Evolutionary conservation across 75 land plant species (phyloP), one percentile per base, ranked within the genome.

Genomic region (Selaginella tamariscina): DNA sequence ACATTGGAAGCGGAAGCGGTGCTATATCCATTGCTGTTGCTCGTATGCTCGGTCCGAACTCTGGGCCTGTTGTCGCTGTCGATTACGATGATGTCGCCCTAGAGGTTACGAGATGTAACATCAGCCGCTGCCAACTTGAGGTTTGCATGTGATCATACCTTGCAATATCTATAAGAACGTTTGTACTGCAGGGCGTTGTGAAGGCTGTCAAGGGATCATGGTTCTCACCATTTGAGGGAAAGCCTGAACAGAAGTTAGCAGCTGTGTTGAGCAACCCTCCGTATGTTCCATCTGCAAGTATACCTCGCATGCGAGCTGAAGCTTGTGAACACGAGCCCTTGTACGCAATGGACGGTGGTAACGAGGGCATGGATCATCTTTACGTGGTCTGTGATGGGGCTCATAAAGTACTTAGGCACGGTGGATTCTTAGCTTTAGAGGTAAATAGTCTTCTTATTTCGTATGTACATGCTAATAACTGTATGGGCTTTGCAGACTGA

Each of bases 391-490:
- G 54, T 49, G 54, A 49, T 49, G 54, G 54, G 18, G 11, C 54
- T 49, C 18, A 11, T 49, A 49, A 11, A 49, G 11, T 11, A 11
- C 54, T 49, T 49, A 11, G 20, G 54, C 18, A 11, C 20, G 54
- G 54, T 49, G 54, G 54, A 49, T 49, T 49, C 54, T 49, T 49
- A 20, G 54, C 54, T 49, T 49, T 49, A 20, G 54, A 49, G 54
- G 54, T 49, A 49, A 49, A n/a, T n/a, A n/a, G n/a, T 49, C 20
- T 49, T 49, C 11, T 11, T 20, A 49, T 49, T 11, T 11, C 54
- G 20, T 11, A 49, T 49, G 20, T 49, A 11, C 18, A 11, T 49
- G 20, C 11, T 11, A 20, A 20, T 11, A 20, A 49, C 54, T 49
- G 11, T 49, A 11, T 11, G 11, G 20, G 18, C 20, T 49, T 49